Evolutionary conservation across 2,329 filamentous ascomycete species (phyloP), one percentile per base, ranked within the genome.

Genomic region (Apiospora koreana): DNA sequence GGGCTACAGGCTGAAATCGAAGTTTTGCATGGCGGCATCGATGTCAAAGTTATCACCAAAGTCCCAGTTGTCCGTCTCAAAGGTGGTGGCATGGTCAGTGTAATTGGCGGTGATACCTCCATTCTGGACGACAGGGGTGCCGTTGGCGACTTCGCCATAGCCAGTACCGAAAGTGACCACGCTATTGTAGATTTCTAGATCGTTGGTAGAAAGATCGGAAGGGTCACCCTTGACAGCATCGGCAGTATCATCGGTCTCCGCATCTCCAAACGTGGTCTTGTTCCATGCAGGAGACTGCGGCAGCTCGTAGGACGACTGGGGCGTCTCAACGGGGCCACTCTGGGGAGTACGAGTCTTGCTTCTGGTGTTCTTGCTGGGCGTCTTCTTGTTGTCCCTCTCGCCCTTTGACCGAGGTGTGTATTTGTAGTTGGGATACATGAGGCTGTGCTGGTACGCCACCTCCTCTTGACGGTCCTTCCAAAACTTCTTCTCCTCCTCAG

Each of bases 391-490:
- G 18, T n/a, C 31, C 54, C 38, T 62, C 54, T 62, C 31, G 18
- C 9, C 9, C 54, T 38, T 62, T 8, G 21, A 16, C 21, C n/a
- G 35, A 31, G 65, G 65, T 7, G 65, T 31, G 35, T 67, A 67
- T n/a, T 18, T 54, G 66, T 68, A 68, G 45, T 68, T 41, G 28
- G 66, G 66, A 50, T 68, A 68, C 16, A 38, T 18, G 21, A 8
- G 14, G 18, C 16, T 35, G 66, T 68, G 66, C 45, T 35, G 8
- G 28, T 10, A 10, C 16, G 28, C 46, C 10, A 28, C 66, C 10
- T 50, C 12, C 14, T 54, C n/a, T 68, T 70, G 65, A 69, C 71
- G 2, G 74, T 65, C 68, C 74, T 68, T 70, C 74, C 74, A 5
- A 71, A 69, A 1, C 68, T 72, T 14, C 69, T 72, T n/a, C 71